Evolutionary conservation across 306 rosid genomes (phyloP).

Genomic region (Gastrolobium villosum): DNA sequence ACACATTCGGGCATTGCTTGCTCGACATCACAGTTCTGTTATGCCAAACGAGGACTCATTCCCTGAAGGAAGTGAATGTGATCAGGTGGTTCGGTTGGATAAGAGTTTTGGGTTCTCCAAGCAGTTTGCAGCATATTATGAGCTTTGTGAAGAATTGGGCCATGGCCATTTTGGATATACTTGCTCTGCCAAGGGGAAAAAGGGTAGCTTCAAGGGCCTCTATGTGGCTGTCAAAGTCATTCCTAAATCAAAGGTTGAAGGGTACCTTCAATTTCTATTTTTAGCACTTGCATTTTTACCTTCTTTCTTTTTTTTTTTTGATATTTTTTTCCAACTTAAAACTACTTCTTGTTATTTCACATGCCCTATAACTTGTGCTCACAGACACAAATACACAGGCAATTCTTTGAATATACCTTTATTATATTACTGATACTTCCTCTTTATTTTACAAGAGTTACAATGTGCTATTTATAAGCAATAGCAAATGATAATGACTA

Average conservation of each 20-base stretch:
- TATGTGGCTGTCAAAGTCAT: slow-evolving; percentile 84
- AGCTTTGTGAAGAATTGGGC: slow-evolving; percentile 77
- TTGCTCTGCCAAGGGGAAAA: slow-evolving; percentile 69
- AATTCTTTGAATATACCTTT: too few species aligned
- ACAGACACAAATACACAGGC: too few species aligned
- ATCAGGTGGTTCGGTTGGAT: slow-evolving; percentile 61
- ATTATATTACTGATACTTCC: too few species aligned
- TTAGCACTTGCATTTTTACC: too few species aligned
- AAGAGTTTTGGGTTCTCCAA: slow-evolving; percentile 71
- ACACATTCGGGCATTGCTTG: slow-evolving; percentile 76
- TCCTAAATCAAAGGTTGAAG: slow-evolving; percentile 87
- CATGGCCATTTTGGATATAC: slow-evolving; percentile 88
- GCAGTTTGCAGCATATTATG: slow-evolving; percentile 60
- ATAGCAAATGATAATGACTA: too few species aligned
- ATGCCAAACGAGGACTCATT: slow-evolving; percentile 77
- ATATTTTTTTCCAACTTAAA: too few species aligned
- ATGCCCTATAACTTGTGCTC: too few species aligned
- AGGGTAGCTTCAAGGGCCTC: slow-evolving; percentile 69
- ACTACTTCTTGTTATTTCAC: too few species aligned
- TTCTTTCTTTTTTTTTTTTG: too few species aligned
- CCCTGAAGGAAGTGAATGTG: slow-evolving; percentile 74
- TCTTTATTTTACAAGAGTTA: too few species aligned
- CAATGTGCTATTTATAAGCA: too few species aligned
- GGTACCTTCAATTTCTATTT: too few species aligned
- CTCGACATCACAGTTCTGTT: slow-evolving; percentile 73